phyloP scores from a whole-genome alignment of 2,329 filamentous ascomycete genomes.

The Nothophoma quercina region DNA sequence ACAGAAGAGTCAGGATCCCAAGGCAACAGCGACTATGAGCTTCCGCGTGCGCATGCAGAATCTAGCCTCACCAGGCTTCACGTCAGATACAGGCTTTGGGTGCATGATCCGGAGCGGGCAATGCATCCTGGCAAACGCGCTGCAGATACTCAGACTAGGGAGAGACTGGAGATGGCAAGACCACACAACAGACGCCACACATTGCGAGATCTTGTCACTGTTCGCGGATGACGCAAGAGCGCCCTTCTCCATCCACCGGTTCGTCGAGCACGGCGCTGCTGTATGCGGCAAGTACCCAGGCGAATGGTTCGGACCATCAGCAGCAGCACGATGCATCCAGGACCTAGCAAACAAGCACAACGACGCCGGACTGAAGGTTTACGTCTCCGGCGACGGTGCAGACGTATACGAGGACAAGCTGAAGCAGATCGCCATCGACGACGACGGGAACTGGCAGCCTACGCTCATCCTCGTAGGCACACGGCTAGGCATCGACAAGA shows the following conservation, averaged over 20 bases:
- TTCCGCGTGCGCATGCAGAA: constrained; percentile 84
- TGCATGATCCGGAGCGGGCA: constrained; percentile 99
- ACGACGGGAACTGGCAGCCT: constrained; percentile 73
- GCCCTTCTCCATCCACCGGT: constrained; percentile 93
- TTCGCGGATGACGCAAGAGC: constrained; percentile 89
- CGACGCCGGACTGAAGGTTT: constrained; percentile 75
- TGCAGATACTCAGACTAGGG: constrained; percentile 76
- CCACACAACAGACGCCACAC: constrained; percentile 59
- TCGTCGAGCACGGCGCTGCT: constrained; percentile 84
- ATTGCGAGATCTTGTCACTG: constrained; percentile 75
- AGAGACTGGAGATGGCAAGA: constrained; percentile 81
- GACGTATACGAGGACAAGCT: constrained; percentile 95
- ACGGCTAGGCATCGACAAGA: constrained; percentile 88
- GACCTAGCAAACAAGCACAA: constrained; percentile 74
- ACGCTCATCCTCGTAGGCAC: constrained; percentile 90
- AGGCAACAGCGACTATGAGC: constrained; percentile 75
- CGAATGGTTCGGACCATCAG: constrained; percentile 99
- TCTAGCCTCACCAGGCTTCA: constrained; percentile 84
- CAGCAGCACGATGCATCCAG: constrained; percentile 91
- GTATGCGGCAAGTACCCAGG: constrained; percentile 94
- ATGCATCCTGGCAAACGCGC: constrained; percentile 86
- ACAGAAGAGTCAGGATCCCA: constrained; percentile 76
- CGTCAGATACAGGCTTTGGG: constrained; percentile 94
- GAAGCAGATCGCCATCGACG: constrained; percentile 75
- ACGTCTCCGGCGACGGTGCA: constrained; percentile 86